Evolutionary conservation across 148 eudicot species (phyloP).

Genomic region (Fallopia convolvulus): DNA sequence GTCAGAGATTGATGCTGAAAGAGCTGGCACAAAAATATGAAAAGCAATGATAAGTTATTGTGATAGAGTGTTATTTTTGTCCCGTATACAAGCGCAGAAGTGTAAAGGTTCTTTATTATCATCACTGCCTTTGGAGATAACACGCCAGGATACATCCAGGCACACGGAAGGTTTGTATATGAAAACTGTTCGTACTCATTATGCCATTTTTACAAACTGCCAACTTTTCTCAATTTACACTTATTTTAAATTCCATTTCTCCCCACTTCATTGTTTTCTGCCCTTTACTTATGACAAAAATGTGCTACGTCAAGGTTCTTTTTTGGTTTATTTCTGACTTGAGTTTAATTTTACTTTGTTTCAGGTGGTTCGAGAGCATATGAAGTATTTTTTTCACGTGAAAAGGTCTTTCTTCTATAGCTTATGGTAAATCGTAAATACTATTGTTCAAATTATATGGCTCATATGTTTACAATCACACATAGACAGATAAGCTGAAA

Average conservation of each 20-base stretch:
- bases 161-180: slow-evolving; percentile 2
- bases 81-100: neutral
- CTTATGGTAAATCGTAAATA: slow-evolving; percentile 1
- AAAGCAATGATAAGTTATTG: slow-evolving; percentile 23
- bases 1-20: slow-evolving; percentile 67
- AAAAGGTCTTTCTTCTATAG: neutral
- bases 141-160: neutral
- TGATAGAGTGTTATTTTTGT: neutral
- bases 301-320: neutral
- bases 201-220: neutral
- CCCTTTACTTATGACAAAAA: no score
- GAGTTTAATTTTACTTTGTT: neutral
- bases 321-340: neutral
- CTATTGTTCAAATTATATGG: neutral
- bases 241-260: neutral
- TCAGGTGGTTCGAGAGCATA: neutral
- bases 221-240: neutral
- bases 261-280: no score
- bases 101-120: neutral
- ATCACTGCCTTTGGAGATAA: neutral
- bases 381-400: neutral
- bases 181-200: neutral
- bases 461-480: neutral
- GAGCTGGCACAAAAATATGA: slow-evolving; percentile 75
- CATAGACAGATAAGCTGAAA: slow-evolving; percentile 7